Evolutionary conservation across 768 basidiomycete species (phyloP), one percentile per base, ranked within the genome.

Genomic region (Phylloporus scabripes): DNA sequence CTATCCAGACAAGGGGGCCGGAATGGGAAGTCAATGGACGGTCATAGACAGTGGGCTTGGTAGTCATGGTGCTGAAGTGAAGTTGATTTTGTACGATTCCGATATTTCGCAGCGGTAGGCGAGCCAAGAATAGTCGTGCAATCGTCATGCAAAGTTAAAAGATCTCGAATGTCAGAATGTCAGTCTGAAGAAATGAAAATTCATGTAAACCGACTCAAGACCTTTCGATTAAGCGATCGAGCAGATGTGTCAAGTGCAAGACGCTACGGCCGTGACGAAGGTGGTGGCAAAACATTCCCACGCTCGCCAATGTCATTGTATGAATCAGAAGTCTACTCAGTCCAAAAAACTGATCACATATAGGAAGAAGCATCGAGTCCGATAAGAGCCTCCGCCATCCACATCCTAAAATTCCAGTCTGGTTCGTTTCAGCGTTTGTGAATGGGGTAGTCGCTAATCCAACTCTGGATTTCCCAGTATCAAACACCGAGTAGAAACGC

Each of bases 401-500:
- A 5, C 33, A 33, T 15, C 10, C 33, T n/a, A 15, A 2, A 12
- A 5, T 15, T 32, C 31, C 4, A 4, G 10, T 15, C 34, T 36
- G 20, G 17, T 37, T 73, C 14, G 62, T 64, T n/a, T 60, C 76
- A 4, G 79, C 72, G 11, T 55, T 52, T 0, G 83, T 83, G 63
- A 70, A 77, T 11, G 52, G n/a, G 0, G 66, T 68, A 12, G 51
- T 66, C 8, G 64, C 60, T 15, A 66, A 12, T 14, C 65, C 64
- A 15, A 68, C 56, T 48, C 29, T 51, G 20, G 39, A 14, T 14
- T 58, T 64, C 8, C 10, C 18, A 1, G 74, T 73, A 50, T 80
- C 78, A 45, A 64, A 78, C 5, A 76, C 76, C 24, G 71, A 74
- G 64, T 84, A 82, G 73, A 78, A 83, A n/a, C 80, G 76, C 57